A percentile compares a stretch with the other conserved stretches of the same genome.
Evolutionary conservation across 78 protist genomes (phyloP).

Genomic region (Polysphondylium violaceum): DNA sequence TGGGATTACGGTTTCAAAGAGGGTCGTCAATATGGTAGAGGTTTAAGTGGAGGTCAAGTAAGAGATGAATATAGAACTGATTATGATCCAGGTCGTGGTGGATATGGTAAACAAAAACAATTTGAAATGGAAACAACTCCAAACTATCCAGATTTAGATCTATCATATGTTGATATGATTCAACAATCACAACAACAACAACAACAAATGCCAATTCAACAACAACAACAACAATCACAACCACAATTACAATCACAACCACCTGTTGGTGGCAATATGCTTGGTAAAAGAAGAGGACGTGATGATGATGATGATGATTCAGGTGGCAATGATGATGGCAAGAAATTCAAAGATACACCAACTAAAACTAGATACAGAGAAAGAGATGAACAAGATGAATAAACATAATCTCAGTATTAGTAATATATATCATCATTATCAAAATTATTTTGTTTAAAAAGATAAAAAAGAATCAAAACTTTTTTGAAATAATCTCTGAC

Average conservation of each 20-base stretch:
- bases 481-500: not conserved
- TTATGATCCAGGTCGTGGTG: conserved; percentile 87
- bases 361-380: conserved; percentile 41
- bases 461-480: not conserved
- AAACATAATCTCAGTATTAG: too few species aligned
- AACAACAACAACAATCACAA: conserved; percentile 4
- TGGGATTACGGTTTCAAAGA: conserved; percentile 97
- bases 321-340: conserved; percentile 10
- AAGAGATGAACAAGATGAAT: conserved; percentile 61
- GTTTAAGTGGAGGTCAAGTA: conserved; percentile 87
- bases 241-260: not conserved
- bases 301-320: conserved; percentile 35
- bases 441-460: too few species aligned
- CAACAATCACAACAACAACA: conserved; percentile 12
- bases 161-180: conserved; percentile 5
- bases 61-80: conserved; percentile 93
- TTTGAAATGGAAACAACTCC: conserved; percentile 42
- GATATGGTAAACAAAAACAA: conserved; percentile 82
- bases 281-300: conserved; percentile 57
- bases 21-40: conserved; percentile 98
- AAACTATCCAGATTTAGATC: not conserved
- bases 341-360: conserved; percentile 2
- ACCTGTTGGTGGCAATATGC: too few species aligned
- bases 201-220: too few species aligned
- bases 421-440: too few species aligned